phyloP scores from a whole-genome alignment of 75 land plant species.

The Gnetum montanum region DNA sequence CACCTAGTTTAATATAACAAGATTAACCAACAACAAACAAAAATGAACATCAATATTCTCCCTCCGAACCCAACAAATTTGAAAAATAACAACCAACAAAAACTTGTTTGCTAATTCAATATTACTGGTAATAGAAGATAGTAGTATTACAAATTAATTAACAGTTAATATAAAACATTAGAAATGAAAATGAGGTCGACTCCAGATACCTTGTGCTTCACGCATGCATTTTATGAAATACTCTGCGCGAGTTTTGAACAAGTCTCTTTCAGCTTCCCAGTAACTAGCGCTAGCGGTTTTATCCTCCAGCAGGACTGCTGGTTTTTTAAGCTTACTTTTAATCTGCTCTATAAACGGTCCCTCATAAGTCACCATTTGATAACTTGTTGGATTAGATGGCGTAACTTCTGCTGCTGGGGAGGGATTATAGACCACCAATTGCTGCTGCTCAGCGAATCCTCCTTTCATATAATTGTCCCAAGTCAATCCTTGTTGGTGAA shows the following conservation, averaged over 20 bases:
- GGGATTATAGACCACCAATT: too few relatives aligned
- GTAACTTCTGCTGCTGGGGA: too few relatives aligned
- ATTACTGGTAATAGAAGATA: not conserved
- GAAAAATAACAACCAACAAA: not conserved
- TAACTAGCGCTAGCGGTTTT: too few relatives aligned
- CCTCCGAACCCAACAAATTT: not conserved
- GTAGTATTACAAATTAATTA: not conserved
- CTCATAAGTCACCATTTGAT: too few relatives aligned
- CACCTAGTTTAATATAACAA: too few relatives aligned
- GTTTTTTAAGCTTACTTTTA: not conserved
- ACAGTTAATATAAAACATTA: not conserved
- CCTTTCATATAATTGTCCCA: constrained; percentile 11
- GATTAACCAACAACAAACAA: too few relatives aligned
- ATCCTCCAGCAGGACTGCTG: not conserved
- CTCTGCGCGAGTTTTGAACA: constrained; percentile 12
- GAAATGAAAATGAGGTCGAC: not conserved
- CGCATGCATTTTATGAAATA: constrained; percentile 27
- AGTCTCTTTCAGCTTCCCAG: constrained; percentile 19
- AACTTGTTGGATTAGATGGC: too few relatives aligned
- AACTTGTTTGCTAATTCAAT: not conserved
- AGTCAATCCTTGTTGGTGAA: too few relatives aligned
- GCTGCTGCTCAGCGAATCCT: too few relatives aligned
- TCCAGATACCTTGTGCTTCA: constrained; percentile 20
- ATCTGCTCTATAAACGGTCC: constrained; percentile 13
- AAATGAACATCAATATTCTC: not conserved